Percentiles rank a stretch among this genome's conserved stretches.
Conservation (phyloP, 441 rosid genomes). For the Adansonia gregorii region DNA sequence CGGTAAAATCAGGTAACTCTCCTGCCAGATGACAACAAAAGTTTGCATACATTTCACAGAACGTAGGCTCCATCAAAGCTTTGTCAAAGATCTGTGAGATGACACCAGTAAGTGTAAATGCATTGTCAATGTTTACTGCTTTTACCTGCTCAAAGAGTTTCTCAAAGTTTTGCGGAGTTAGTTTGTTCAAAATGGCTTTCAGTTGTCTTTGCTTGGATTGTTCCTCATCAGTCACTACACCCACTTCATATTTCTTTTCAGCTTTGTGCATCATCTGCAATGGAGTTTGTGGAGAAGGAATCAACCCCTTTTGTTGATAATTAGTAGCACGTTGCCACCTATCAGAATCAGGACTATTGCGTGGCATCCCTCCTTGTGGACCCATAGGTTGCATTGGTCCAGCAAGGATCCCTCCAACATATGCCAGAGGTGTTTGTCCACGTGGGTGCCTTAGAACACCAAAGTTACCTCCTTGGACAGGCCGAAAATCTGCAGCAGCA, state of each 20-base stretch:
- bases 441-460: constrained; percentile 43
- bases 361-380: constrained; percentile 68
- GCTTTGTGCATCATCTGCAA: constrained; percentile 79
- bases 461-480: constrained; percentile 75
- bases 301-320: constrained; percentile 74
- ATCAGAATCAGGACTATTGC: constrained; percentile 71
- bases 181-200: constrained; percentile 89
- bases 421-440: constrained; percentile 50
- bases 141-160: constrained; percentile 90
- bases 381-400: constrained; percentile 82
- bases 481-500: constrained; percentile 56
- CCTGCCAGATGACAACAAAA: constrained; percentile 78
- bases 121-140: constrained; percentile 79
- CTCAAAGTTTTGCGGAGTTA: constrained; percentile 95
- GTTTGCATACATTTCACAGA: constrained; percentile 97
- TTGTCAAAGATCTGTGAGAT: constrained; percentile 95
- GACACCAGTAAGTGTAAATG: constrained; percentile 72
- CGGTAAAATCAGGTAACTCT: constrained; percentile 71
- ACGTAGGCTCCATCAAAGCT: constrained; percentile 98
- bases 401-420: constrained; percentile 63
- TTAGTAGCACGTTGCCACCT: constrained; percentile 85
- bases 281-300: constrained; percentile 90
- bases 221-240: constrained; percentile 76
- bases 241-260: constrained; percentile 87
- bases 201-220: constrained; percentile 80